Evolutionary conservation across 2,329 filamentous ascomycete genomes (phyloP), one percentile per base, ranked within the genome.

Genomic region (Ramularia endophylla): DNA sequence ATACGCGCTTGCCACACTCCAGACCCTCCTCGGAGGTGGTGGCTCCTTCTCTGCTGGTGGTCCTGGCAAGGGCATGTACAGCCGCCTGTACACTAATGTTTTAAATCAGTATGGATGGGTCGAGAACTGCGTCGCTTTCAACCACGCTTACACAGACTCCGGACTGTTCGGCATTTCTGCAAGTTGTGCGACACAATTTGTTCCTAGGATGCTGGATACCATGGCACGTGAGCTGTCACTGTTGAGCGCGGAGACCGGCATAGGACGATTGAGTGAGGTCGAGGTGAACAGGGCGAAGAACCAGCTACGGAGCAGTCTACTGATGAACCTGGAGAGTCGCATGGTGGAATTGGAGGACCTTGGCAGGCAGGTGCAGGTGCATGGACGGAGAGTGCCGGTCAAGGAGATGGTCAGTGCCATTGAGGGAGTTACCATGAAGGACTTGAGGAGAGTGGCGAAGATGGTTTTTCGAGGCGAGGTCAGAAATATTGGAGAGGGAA

Each of bases 21-120:
- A 97, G 66, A 97, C 88, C 1, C 83, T 98, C 8, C 85, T 98
- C 25, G 92, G 92, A 43, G 92, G 92, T 35, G 92, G 92, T 36
- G 92, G 92, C 17, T 95, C 89, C 41, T 98, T 98, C 71, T 94
- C 87, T 12, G 92, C 92, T 40, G 92, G 92, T 56, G 92, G 92
- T 0, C 92, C 92, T 4, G 92, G 92, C 39, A 98, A 98, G 72
- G 92, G 92, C 64, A 98, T 98, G 92, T 97, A 97, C 73, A 94
- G 87, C 27, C 84, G 92, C 9, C 78, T 98, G 7, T 98, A 95
- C 73, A 97, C 89, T 50, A 95, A 95, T 63, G 90, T 97, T 0
- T 78, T 98, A 38, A 98, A 98, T 71, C 89, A 97, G 68, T 83
- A 95, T 68, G 87, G 85, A 54, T 98, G 90, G 90, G 87, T 98